These are phyloP conservation scores for Kockiozyma suomiensis DNA, from an alignment of 805 yeast species.

Conservation along the genomic window DNA sequence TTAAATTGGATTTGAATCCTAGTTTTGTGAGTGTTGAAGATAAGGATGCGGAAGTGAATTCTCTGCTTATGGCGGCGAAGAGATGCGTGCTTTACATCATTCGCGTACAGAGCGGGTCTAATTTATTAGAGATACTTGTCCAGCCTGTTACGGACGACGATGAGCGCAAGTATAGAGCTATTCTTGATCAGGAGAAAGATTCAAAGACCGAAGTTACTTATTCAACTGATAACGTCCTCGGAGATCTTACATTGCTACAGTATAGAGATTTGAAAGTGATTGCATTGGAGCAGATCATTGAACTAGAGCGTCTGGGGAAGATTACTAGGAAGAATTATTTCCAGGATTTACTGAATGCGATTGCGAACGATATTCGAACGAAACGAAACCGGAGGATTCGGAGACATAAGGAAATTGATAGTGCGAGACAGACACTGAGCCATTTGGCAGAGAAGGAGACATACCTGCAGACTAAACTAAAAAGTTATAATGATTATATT, in stretches of 20 bases:
- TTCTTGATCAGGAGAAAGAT: conserved; percentile 53
- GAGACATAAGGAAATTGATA: conserved; percentile 51
- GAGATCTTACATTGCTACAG: conserved; percentile 37
- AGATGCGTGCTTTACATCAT: conserved; percentile 79
- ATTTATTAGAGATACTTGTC: conserved; percentile 67
- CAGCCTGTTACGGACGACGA: conserved; percentile 68
- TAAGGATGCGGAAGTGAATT: conserved; percentile 58
- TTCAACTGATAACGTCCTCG: conserved; percentile 31
- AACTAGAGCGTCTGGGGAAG: conserved; percentile 68
- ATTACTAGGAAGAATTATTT: conserved; percentile 69
- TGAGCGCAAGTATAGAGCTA: conserved; percentile 62
- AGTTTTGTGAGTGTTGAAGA: conserved; percentile 49
- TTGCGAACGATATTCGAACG: conserved; percentile 74
- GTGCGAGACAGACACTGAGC: conserved; percentile 50
- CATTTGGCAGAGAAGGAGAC: conserved; percentile 52
- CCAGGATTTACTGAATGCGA: conserved; percentile 78
- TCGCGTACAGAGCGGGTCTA: conserved; percentile 72
- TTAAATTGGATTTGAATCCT: conserved; percentile 64
- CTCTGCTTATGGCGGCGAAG: conserved; percentile 74
- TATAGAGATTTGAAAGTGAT: conserved; percentile 78
- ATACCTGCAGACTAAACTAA: conserved; percentile 48
- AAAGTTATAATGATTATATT: conserved; percentile 51
- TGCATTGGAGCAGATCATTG: conserved; percentile 73
- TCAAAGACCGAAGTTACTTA: conserved; percentile 35
- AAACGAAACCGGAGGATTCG: conserved; percentile 56